Evolutionary conservation across 2,329 filamentous ascomycete species (phyloP).

Genomic region (Xylaria sp.): DNA sequence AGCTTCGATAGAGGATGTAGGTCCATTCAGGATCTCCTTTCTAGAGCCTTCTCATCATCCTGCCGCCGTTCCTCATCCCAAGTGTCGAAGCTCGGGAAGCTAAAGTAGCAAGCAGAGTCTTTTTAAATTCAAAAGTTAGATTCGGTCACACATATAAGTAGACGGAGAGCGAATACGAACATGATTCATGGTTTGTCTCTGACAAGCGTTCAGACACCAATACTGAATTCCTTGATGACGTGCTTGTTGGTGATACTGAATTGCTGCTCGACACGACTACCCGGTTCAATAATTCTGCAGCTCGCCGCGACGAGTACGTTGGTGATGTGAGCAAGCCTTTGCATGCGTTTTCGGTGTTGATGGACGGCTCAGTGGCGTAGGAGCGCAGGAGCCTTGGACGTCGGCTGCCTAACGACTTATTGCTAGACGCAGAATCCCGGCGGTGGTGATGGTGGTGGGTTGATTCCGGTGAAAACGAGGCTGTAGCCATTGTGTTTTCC

Average conservation of each 20-base stretch:
- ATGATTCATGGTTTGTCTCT: slow-evolving; percentile 42
- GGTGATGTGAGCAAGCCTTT: slow-evolving; percentile 58
- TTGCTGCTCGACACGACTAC: slow-evolving; percentile 62
- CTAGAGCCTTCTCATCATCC: slow-evolving; percentile 53
- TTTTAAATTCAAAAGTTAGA: slow-evolving; percentile 34
- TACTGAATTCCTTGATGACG: slow-evolving; percentile 52
- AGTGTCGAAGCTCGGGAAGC: slow-evolving; percentile 78
- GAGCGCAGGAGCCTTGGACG: slow-evolving; percentile 66
- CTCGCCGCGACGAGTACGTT: slow-evolving; percentile 60
- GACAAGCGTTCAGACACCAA: slow-evolving; percentile 46
- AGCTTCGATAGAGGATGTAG: slow-evolving; percentile 5
- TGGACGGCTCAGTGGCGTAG: slow-evolving; percentile 66
- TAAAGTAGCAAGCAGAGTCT: slow-evolving; percentile 70
- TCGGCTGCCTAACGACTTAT: slow-evolving; percentile 51
- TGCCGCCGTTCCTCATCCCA: slow-evolving; percentile 62
- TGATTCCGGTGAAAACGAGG: slow-evolving; percentile 50
- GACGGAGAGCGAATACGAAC: slow-evolving; percentile 37
- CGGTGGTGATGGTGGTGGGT: slow-evolving; percentile 47
- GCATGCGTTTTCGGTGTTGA: slow-evolving; percentile 65
- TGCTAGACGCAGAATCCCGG: slow-evolving; percentile 56
- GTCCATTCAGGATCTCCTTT: slow-evolving; percentile 36
- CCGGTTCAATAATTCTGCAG: slow-evolving; percentile 64
- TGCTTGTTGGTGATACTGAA: slow-evolving; percentile 51
- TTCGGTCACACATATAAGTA: not conserved
- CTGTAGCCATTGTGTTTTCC: slow-evolving; percentile 50